These are phyloP conservation scores for Mycothermus thermophilus DNA, from an alignment of 495 filamentous ascomycete genomes.

Conservation along the genomic window DNA sequence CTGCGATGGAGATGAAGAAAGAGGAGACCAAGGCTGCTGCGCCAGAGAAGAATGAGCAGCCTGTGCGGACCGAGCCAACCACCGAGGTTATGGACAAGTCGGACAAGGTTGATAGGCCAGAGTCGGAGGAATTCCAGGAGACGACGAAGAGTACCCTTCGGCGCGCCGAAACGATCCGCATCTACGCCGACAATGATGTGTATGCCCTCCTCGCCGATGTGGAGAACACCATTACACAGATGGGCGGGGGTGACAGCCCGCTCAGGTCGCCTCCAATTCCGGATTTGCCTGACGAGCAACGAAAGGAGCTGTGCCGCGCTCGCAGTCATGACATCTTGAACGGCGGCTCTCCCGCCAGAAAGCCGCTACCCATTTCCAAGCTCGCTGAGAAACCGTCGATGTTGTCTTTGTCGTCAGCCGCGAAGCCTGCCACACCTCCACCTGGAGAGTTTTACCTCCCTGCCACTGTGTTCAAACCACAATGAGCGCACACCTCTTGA, in stretches of 20 bases:
- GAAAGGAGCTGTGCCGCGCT: conserved; percentile 20
- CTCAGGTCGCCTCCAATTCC: conserved; percentile 3
- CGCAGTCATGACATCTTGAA: conserved; percentile 29
- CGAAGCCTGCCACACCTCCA: conserved; percentile 1
- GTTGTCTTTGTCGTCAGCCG: neutral
- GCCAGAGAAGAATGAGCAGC: no score
- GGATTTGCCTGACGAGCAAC: conserved; percentile 16
- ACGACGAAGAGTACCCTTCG: conserved; percentile 11
- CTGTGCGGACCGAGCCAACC: no score
- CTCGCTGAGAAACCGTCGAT: conserved; percentile 15
- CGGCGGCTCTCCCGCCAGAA: conserved; percentile 9
- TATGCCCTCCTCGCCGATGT: conserved; percentile 49
- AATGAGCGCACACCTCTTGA: no score
- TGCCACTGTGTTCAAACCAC: conserved; percentile 30
- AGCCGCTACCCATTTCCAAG: conserved; percentile 7
- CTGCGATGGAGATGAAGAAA: conserved; percentile 10
- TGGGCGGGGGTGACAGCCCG: conserved; percentile 21
- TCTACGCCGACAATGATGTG: conserved; percentile 52
- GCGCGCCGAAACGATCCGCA: conserved; percentile 48
- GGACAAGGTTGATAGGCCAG: neutral
- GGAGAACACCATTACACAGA: conserved; percentile 42
- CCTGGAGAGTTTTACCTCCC: conserved; percentile 28
- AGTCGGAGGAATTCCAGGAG: conserved; percentile 3
- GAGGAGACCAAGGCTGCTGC: conserved; percentile 9
- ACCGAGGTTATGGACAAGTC: no score